Evolutionary conservation across 768 basidiomycete species (phyloP).

Genomic region (Mycena rebaudengoi): DNA sequence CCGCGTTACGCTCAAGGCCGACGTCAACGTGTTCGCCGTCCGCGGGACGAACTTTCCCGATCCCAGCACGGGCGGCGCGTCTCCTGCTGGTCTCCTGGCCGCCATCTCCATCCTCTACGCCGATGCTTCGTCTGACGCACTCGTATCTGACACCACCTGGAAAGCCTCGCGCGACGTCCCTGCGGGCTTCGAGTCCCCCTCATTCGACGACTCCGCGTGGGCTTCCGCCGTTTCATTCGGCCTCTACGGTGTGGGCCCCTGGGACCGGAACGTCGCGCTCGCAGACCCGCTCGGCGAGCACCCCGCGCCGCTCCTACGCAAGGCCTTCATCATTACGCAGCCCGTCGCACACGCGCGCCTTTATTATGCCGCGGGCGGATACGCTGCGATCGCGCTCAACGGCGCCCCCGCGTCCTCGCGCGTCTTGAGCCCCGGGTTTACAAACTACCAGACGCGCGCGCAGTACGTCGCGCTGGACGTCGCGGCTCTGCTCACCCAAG

Average conservation of each 20-base stretch:
- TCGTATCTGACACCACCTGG: constrained; percentile 35
- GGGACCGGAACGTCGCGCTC: constrained; percentile 31
- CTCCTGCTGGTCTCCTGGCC: constrained; percentile 33
- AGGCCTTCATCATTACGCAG: constrained; percentile 31
- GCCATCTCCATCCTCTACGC: constrained; percentile 32
- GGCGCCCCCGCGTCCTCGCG: constrained; percentile 33
- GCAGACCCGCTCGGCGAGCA: constrained; percentile 36
- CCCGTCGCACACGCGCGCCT: constrained; percentile 34
- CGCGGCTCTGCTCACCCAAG: constrained; percentile 20
- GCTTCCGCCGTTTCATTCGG: constrained; percentile 26
- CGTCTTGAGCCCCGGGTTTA: constrained; percentile 39
- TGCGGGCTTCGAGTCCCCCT: constrained; percentile 23
- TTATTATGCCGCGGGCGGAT: constrained; percentile 38
- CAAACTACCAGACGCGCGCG: constrained; percentile 35
- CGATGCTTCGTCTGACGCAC: constrained; percentile 28
- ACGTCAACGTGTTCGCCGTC: constrained; percentile 30
- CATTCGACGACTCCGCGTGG: constrained; percentile 35
- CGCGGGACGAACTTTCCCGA: constrained; percentile 30
- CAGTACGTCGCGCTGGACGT: constrained; percentile 38
- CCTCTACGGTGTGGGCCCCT: constrained; percentile 29
- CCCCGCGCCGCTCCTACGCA: constrained; percentile 39
- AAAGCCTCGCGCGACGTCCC: not conserved
- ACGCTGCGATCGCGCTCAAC: constrained; percentile 36
- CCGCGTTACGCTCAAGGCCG: constrained; percentile 26
- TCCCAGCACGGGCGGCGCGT: constrained; percentile 16